These are phyloP conservation scores for Anethum foeniculum DNA, from an alignment of 140 eudicot species.

Conservation along the genomic window DNA sequence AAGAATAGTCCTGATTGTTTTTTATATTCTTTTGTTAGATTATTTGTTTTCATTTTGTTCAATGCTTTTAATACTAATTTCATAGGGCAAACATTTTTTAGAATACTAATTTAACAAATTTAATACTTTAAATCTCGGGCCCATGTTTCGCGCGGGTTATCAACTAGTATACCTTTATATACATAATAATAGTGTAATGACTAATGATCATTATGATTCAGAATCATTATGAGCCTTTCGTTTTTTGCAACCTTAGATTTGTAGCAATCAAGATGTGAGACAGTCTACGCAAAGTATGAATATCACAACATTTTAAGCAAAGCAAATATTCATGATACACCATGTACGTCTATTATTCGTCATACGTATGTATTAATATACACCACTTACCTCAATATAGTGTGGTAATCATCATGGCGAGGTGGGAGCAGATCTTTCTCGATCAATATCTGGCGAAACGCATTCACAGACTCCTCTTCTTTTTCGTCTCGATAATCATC, in stretches of 20 bases:
- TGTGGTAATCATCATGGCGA: conserved; percentile 54
- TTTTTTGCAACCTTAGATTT: background rate
- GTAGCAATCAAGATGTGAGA: background rate
- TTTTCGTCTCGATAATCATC: conserved; percentile 69
- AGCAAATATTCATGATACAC: background rate
- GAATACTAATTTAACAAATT: no score
- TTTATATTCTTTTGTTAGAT: no score
- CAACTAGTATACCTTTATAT: background rate
- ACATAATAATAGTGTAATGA: background rate
- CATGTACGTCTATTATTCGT: background rate
- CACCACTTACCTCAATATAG: conserved; percentile 36
- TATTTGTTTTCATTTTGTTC: no score
- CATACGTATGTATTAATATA: background rate
- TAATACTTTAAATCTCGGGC: no score
- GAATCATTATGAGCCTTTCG: background rate
- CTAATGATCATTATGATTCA: background rate
- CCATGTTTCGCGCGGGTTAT: no score
- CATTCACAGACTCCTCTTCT: conserved; percentile 64
- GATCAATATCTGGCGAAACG: conserved; percentile 53
- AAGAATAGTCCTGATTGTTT: no score
- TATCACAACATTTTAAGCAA: background rate
- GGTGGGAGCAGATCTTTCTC: conserved; percentile 52
- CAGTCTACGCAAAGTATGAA: background rate
- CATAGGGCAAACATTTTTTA: no score
- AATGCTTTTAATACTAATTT: no score